These are phyloP conservation scores for Spinellus fusiger DNA, from an alignment of 192 early-diverging fungal genomes.

Conservation along the genomic window DNA sequence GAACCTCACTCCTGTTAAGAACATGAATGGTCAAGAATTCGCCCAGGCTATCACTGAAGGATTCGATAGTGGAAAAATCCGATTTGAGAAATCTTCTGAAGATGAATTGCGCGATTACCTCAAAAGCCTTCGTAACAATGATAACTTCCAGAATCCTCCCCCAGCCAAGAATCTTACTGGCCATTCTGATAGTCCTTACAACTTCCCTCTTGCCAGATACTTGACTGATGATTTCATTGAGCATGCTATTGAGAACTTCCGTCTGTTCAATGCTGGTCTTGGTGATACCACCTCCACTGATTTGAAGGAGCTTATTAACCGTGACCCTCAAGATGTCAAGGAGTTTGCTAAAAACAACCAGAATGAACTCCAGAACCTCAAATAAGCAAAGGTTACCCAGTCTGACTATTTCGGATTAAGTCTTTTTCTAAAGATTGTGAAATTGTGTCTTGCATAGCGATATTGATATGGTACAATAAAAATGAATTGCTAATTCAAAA, in stretches of 20 bases:
- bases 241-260: conserved; percentile 11
- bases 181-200: conserved; percentile 7
- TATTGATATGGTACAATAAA: too few relatives aligned
- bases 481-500: too few relatives aligned
- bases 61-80: not conserved
- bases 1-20: not conserved
- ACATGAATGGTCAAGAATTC: not conserved
- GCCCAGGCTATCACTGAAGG: conserved; percentile 7
- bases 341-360: conserved; percentile 19
- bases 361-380: conserved; percentile 7
- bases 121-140: conserved; percentile 6
- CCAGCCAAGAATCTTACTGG: not conserved
- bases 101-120: conserved; percentile 1
- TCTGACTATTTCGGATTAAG: too few relatives aligned
- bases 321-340: conserved; percentile 4
- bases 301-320: conserved; percentile 5
- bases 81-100: not conserved
- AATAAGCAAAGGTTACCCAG: conserved; percentile 1
- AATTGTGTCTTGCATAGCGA: too few relatives aligned
- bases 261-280: conserved; percentile 1
- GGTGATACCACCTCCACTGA: conserved; percentile 5
- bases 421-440: too few relatives aligned
- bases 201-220: conserved; percentile 19
- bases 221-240: conserved; percentile 18
- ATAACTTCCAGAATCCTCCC: conserved; percentile 11